Evolutionary conservation across 2,329 filamentous ascomycete species (phyloP).

Genomic region (Exophiala viscosa): DNA sequence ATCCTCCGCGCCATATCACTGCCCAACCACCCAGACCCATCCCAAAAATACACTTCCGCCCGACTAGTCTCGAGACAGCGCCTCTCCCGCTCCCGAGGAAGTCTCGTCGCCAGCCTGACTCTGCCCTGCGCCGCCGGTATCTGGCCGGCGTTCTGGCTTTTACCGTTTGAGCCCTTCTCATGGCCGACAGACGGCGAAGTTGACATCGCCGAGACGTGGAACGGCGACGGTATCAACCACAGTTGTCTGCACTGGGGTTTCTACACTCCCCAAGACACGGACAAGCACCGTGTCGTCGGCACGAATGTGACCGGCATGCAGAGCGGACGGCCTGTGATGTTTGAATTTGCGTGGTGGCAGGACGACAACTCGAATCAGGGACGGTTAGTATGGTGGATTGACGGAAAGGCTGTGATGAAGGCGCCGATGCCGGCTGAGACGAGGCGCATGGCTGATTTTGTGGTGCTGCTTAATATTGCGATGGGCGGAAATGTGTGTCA

Average conservation of each 20-base stretch:
- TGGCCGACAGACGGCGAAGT: slow-evolving; percentile 29
- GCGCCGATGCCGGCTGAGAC: slow-evolving; percentile 22
- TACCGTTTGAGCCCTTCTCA: slow-evolving; percentile 27
- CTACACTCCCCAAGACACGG: slow-evolving; percentile 24
- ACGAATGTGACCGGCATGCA: slow-evolving; percentile 24
- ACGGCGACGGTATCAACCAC: slow-evolving; percentile 26
- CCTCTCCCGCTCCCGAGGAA: slow-evolving; percentile 21
- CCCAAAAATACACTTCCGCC: slow-evolving; percentile 26
- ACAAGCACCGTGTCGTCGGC: slow-evolving; percentile 26
- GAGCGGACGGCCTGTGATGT: slow-evolving; percentile 20
- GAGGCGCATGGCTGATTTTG: slow-evolving; percentile 25
- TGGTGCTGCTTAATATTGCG: slow-evolving; percentile 26
- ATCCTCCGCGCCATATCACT: slow-evolving; percentile 25
- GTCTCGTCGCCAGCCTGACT: slow-evolving; percentile 24
- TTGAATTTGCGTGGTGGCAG: slow-evolving; percentile 28
- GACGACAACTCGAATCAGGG: slow-evolving; percentile 10
- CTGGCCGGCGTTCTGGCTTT: slow-evolving; percentile 29
- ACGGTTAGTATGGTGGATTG: slow-evolving; percentile 27
- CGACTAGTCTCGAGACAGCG: slow-evolving; percentile 27
- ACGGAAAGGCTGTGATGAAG: slow-evolving; percentile 28
- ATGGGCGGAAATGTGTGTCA: slow-evolving; percentile 30
- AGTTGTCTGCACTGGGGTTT: slow-evolving; percentile 29
- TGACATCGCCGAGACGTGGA: slow-evolving; percentile 30
- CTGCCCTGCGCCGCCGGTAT: slow-evolving; percentile 24
- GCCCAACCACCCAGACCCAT: slow-evolving; percentile 17